These are phyloP conservation scores for Aspergillus oerlinghausenensis DNA, from an alignment of 2,329 filamentous ascomycete genomes.

Conservation along the genomic window DNA sequence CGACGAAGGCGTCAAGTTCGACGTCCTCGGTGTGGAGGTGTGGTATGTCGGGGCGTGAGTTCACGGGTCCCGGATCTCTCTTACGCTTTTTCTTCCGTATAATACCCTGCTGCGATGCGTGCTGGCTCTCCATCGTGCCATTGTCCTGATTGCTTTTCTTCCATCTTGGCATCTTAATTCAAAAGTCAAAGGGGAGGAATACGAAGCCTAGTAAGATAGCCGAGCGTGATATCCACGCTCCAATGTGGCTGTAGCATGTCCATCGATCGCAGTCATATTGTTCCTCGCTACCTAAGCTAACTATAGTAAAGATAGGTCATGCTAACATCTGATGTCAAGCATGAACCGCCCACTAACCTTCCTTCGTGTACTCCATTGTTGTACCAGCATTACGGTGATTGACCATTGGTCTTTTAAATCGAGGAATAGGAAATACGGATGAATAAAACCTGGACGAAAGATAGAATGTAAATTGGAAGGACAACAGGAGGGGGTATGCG, in stretches of 20 bases:
- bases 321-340: background rate
- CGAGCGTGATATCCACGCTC: background rate
- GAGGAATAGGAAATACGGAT: too few relatives aligned
- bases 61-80: background rate
- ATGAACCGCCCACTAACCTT: background rate
- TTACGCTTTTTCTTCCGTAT: background rate
- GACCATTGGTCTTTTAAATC: background rate
- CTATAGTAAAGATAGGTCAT: background rate
- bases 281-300: background rate
- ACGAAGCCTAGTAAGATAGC: background rate
- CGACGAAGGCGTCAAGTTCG: constrained; percentile 88
- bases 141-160: background rate
- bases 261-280: background rate
- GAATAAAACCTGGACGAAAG: background rate
- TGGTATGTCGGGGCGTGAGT: constrained; percentile 72
- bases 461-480: background rate
- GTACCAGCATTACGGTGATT: background rate
- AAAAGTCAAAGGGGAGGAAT: background rate
- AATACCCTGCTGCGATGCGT: constrained; percentile 10
- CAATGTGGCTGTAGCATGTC: background rate
- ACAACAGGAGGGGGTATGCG: constrained; percentile 27
- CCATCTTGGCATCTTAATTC: background rate
- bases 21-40: constrained; percentile 82
- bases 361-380: background rate
- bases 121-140: constrained; percentile 11